Base-by-base conservation (phyloP, 192 early-diverging fungal genomes). In the Paraglomus occultum region DNA sequence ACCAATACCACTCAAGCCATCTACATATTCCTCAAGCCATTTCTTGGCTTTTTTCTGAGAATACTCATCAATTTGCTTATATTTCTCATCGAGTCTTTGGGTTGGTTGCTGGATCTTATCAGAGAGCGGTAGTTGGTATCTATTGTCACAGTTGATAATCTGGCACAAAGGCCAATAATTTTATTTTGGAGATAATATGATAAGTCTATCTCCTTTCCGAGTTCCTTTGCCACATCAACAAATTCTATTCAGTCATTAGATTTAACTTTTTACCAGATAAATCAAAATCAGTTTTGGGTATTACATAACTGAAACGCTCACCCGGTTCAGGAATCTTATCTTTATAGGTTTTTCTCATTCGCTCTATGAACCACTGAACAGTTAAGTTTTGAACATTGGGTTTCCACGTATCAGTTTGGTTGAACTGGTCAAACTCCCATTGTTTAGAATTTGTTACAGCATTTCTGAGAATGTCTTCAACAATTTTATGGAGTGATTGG, bases 11-110 rank as follows among this genome's bases (percentile, higher is more conserved):
- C 6, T 57, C 6, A 57, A 23, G 0, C 4, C 40, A 60, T 64
- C 22, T 64, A 64, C 20, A 47, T 31, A 64, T 64, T 7, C 15
- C 63, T 64, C 63, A 22, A 64, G 23, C 48, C 48, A 64, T 18
- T 47, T 49, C 63, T 64, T 64, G 48, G 63, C 31, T 22, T 64
- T 64, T 6, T 47, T 47, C 45, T 63, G 60, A 18, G 45, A 5
- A 44, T 63, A 46, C 10, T 6, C n/a, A 44, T 63, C 60, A 44
- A 63, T 44, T 8, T 58, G 55, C 3, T 31, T 31, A 31, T 31
- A 31, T 31, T 31, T 31, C 31, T 31, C 31, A 31, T 31, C 31
- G n/a, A n/a, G n/a, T n/a, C n/a, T n/a, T n/a, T 31, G 23, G 12
- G 10, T 58, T 8, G 5, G 17, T 31, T 58, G 18, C 23, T 38